A percentile compares a stretch with the other conserved stretches of the same genome.
These are phyloP conservation scores for Penicillium aurantiogriseum DNA, from an alignment of 2,329 filamentous ascomycete species.

Conservation along the genomic window DNA sequence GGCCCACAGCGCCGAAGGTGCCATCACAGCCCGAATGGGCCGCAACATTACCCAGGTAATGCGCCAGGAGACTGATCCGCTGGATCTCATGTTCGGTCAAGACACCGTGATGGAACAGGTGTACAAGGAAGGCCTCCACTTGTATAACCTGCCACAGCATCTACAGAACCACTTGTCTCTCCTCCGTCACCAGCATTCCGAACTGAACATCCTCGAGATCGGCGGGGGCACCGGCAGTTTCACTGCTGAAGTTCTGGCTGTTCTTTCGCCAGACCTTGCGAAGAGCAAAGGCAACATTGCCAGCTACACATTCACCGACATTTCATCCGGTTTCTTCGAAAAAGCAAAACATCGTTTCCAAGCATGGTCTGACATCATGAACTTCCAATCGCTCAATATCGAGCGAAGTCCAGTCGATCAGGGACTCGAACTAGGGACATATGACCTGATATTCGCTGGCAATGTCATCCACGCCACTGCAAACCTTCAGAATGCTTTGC, in stretches of 20 bases:
- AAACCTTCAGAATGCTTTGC: constrained; percentile 9
- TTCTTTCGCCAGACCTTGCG: constrained; percentile 14
- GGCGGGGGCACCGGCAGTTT: constrained; percentile 34
- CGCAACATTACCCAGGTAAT: constrained; percentile 30
- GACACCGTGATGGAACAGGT: constrained; percentile 31
- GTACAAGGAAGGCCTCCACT: constrained; percentile 29
- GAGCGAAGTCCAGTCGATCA: constrained; percentile 27
- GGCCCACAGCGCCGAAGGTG: constrained; percentile 29
- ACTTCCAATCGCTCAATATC: constrained; percentile 32
- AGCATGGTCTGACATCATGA: constrained; percentile 24
- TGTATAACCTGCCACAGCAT: constrained; percentile 23
- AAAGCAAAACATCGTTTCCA: constrained; percentile 28
- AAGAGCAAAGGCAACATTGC: constrained; percentile 11
- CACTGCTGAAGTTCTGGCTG: constrained; percentile 22
- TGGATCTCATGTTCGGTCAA: constrained; percentile 36
- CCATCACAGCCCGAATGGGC: constrained; percentile 32
- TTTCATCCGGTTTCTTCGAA: constrained; percentile 32
- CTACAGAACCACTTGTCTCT: constrained; percentile 20
- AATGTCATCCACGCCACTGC: constrained; percentile 38
- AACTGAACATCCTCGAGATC: constrained; percentile 24
- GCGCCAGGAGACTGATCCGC: constrained; percentile 30
- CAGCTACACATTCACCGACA: constrained; percentile 33
- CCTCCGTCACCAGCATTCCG: constrained; percentile 21
- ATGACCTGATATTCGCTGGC: constrained; percentile 37
- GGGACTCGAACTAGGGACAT: constrained; percentile 28